Evolutionary conservation across 495 filamentous ascomycete genomes (phyloP), one percentile per base, ranked within the genome.

Genomic region (Opeltia flavorubescens): DNA sequence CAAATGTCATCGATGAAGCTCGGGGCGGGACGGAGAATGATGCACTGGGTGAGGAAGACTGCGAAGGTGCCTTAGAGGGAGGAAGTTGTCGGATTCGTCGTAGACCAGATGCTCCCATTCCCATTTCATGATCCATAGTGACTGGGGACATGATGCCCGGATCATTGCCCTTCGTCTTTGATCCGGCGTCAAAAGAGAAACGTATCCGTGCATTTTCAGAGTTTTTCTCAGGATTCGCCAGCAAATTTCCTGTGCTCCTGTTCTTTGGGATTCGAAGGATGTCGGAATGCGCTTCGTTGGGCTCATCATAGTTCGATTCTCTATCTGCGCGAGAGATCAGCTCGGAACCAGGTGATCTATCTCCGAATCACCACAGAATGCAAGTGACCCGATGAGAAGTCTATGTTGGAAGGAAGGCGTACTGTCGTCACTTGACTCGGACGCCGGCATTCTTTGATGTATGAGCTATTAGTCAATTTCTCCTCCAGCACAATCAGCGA

Each of bases 61-160:
- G 65, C 36, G 81, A 84, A 46, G 79, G 74, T 39, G 71, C 75
- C 59, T 76, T 76, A 35, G 74, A 68, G 41, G 71, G 74, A 52
- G 80, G 83, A 55, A 84, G 81, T 59, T 94, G 89, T 50, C 91
- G 84, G 63, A 96, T 96, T 54, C 91, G 82, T 60, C 88, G 79
- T 55, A 98, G 73, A 48, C 91, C 91, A 44, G 88, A 89, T 26
- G 67, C 65, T 42, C 73, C 73, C 36, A 80, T 60, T 55, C 75
- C 74, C 67, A 75, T 71, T 46, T 81, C 77, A 56, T 70, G 75
- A 48, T 80, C 77, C 24, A 42, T 11, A 45, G 77, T 63, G 51
- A 81, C 63, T 43, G 75, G 70, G 28, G 76, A 77, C 59, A 73
- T 77, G 43, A 28, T 15, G 15, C 55, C 63, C 43, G 52, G 55